Evolutionary conservation across 23 red algal species (phyloP).

Genomic region (Pyropia haitanensis): DNA sequence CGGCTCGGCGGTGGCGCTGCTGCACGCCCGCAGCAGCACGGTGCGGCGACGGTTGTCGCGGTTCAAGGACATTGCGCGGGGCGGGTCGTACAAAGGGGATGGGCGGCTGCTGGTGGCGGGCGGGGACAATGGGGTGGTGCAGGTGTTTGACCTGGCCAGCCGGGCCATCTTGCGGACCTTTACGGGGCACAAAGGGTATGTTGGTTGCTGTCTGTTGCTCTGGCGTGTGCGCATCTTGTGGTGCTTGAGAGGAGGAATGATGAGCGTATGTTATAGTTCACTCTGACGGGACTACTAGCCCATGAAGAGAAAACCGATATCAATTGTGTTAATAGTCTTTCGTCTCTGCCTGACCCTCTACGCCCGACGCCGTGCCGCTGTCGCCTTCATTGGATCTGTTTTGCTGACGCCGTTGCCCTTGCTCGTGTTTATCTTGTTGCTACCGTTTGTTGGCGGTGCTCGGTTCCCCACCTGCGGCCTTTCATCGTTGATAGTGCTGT

Average conservation of each 20-base stretch:
- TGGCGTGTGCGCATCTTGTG: not conserved
- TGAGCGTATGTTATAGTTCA: slow-evolving; percentile 65
- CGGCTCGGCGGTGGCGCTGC: slow-evolving; percentile 39
- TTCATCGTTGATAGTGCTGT: slow-evolving; percentile 37
- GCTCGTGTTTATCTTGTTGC: not conserved
- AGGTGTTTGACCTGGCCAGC: slow-evolving; percentile 56
- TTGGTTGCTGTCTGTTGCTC: not conserved
- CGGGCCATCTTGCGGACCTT: slow-evolving; percentile 56
- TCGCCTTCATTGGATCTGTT: not conserved
- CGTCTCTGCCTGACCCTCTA: slow-evolving; percentile 71
- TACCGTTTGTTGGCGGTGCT: not conserved
- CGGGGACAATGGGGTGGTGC: slow-evolving; percentile 39
- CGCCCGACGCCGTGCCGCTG: not conserved
- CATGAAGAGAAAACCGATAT: slow-evolving; percentile 20
- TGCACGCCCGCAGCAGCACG: slow-evolving; percentile 12
- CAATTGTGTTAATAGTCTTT: slow-evolving; percentile 46
- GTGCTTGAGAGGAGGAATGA: slow-evolving; percentile 19
- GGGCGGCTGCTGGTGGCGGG: slow-evolving; percentile 82
- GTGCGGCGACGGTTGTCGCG: slow-evolving; percentile 17
- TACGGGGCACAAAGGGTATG: slow-evolving; percentile 79
- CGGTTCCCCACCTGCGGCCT: not conserved
- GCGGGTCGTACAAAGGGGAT: slow-evolving; percentile 60
- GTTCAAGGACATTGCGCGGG: slow-evolving; percentile 61
- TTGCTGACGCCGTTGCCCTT: not conserved
- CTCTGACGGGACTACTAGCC: slow-evolving; percentile 51